Base-by-base conservation (phyloP, 805 yeast species). In the Saccharomycodes ludwigii region DNA sequence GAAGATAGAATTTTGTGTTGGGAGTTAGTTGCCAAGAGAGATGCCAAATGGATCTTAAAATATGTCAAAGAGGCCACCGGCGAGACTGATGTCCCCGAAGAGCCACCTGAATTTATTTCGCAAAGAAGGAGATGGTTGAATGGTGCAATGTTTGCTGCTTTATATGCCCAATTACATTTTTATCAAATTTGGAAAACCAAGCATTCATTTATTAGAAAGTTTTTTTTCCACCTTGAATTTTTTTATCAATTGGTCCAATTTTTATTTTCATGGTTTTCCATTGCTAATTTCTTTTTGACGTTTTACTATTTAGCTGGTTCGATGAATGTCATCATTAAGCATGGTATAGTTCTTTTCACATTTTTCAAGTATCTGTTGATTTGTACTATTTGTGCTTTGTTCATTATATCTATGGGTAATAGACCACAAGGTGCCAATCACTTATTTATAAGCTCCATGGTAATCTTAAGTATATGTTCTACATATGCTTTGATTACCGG, bases 91-190 rank as follows among this genome's bases (percentile, higher is more conserved):
- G 95, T 85, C 31, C 97, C 97, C 6, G 96, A 86, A 48, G 65
- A 68, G n/a, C 67, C 86, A 27, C 79, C 95, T n/a, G 97, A 91
- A 50, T 84, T 91, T 49, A 82, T 88, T 32, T 72, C 91, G 34
- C 98, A 88, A 61, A 77, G 98, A 62, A 78, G 98, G 63, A 76
- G 98, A 65, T 88, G 98, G 98, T 68, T 88, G 39, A 88, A 88
- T 56, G 99, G 99, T 53, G 94, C 98, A 2, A 71, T 91, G 50
- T 91, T 91, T 61, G 97, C 99, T 1, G 97, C 97, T 3, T 63
- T 86, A 33, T 91, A 80, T 52, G 76, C 96, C 2, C 82, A 82
- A 41, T 49, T 81, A 34, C 94, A 86, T 52, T 83, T 86, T 68
- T 67, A 73, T 34, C 80, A 81, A 44, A 80, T 91, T 35, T 88